A percentile compares a stretch with the other conserved stretches of the same genome.
Evolutionary conservation across 2,329 filamentous ascomycete species (phyloP).

Genomic region (Fusarium coffeatum): DNA sequence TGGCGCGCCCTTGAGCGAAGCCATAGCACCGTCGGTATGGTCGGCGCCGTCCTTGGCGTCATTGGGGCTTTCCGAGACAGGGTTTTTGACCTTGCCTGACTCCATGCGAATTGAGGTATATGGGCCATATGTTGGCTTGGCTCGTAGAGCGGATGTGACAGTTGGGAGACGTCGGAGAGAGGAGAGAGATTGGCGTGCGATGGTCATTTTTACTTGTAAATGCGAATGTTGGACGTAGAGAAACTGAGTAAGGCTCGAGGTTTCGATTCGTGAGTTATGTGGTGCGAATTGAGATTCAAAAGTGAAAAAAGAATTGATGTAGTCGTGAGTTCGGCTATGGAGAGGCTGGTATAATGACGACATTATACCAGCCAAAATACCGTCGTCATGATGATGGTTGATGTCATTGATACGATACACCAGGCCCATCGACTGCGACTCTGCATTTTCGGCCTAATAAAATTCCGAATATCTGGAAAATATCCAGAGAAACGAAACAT

Average conservation of each 20-base stretch:
- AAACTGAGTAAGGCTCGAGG: too few species aligned
- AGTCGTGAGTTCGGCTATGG: neutral
- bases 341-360: slow-evolving; percentile 19
- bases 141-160: neutral
- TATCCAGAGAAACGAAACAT: too few species aligned
- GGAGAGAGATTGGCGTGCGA: slow-evolving; percentile 3
- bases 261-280: too few species aligned
- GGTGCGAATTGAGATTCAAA: too few species aligned
- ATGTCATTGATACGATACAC: slow-evolving; percentile 31
- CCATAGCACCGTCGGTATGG: slow-evolving; percentile 24
- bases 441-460: slow-evolving; percentile 4
- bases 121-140: neutral
- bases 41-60: slow-evolving; percentile 9
- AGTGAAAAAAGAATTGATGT: neutral
- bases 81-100: slow-evolving; percentile 17
- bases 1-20: slow-evolving; percentile 19
- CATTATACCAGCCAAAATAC: slow-evolving; percentile 5
- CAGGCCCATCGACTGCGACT: neutral
- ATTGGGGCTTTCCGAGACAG: slow-evolving; percentile 6
- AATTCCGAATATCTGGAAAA: neutral
- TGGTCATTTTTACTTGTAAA: neutral
- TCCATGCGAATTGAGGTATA: slow-evolving; percentile 1
- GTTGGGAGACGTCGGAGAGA: neutral
- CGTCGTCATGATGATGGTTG: slow-evolving; percentile 22
- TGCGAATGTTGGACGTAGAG: neutral